Evolutionary conservation across 805 yeast genomes (phyloP), one percentile per base, ranked within the genome.

Genomic region (Wickerhamiella slavikovae): DNA sequence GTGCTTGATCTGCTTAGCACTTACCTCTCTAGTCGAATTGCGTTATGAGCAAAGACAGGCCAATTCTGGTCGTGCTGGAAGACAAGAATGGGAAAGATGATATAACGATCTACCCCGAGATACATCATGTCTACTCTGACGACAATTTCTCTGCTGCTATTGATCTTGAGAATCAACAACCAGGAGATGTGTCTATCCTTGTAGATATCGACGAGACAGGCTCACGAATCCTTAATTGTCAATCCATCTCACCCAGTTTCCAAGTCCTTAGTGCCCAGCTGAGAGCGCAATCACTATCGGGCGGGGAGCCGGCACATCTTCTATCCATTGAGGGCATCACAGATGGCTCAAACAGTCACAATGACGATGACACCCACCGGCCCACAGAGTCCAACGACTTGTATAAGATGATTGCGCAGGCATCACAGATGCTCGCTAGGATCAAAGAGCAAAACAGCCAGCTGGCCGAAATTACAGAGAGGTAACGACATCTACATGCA

Each of bases 131-230:
- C 9, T 54, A 51, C 30, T 34, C 36, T 2, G 58, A 54, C 36
- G 59, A 54, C 39, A 44, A 40, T 23, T 48, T 50, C 35, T 34
- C 39, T 7, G 51, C 53, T 11, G 44, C 49, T n/a, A 28, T 41
- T n/a, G 54, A 49, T 26, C 41, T 41, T 6, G 34, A 42, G 13
- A 48, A 51, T 19, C 45, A 46, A 24, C 35, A 37, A 25, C 35
- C 36, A 6, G 48, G 42, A 22, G 54, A 51, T 27, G 35, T 47
- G 2, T 42, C 53, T 0, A 37, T 55, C 5, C 39, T 54, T 5
- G 49, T 54, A 5, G 59, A 55, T 33, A 41, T 55, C 24, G 55
- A 54, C 32, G 46, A 36, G 14, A 34, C 48, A 14, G 57, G 54
- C 11, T 35, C 36, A 12, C 33, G 39, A 3, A 39, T 55, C 5